Evolutionary conservation across 371 early-diverging fungal genomes (phyloP).

Genomic region (Rhizomucor pusillus): DNA sequence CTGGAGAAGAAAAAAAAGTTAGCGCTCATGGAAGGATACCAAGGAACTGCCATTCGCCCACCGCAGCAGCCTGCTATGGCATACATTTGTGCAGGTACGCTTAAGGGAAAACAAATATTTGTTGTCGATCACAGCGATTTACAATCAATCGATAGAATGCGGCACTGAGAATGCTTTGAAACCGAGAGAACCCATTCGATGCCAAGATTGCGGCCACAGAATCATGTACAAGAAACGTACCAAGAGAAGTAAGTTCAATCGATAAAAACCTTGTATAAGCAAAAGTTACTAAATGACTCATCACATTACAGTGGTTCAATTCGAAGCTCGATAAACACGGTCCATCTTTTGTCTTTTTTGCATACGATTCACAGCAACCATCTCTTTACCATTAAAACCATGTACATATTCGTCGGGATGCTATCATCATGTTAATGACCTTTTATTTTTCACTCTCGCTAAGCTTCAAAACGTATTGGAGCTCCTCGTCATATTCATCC

Average conservation of each 20-base stretch:
- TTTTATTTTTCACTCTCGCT: slow-evolving; percentile 37
- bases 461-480: slow-evolving; percentile 38
- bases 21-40: slow-evolving; percentile 39
- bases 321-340: slow-evolving; percentile 74
- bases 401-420: not conserved
- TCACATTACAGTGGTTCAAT: slow-evolving; percentile 70
- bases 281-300: not conserved
- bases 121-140: not conserved
- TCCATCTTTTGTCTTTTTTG: not conserved
- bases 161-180: slow-evolving; percentile 88
- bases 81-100: slow-evolving; percentile 60
- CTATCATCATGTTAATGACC: not conserved
- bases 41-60: slow-evolving; percentile 48
- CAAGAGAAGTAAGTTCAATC: slow-evolving; percentile 72
- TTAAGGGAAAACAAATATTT: not conserved
- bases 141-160: slow-evolving; percentile 61
- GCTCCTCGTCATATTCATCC: slow-evolving; percentile 39
- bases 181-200: slow-evolving; percentile 93
- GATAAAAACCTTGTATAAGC: not conserved
- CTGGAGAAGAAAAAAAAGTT: not conserved
- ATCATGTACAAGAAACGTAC: slow-evolving; percentile 98
- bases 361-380: not conserved
- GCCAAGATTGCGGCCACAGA: slow-evolving; percentile 94
- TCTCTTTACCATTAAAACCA: not conserved
- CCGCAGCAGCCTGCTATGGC: slow-evolving; percentile 51